A percentile compares a stretch with the other conserved stretches of the same genome.
Conservation (phyloP, 768 basidiomycete species). For the Sporobolomyces roseus region DNA sequence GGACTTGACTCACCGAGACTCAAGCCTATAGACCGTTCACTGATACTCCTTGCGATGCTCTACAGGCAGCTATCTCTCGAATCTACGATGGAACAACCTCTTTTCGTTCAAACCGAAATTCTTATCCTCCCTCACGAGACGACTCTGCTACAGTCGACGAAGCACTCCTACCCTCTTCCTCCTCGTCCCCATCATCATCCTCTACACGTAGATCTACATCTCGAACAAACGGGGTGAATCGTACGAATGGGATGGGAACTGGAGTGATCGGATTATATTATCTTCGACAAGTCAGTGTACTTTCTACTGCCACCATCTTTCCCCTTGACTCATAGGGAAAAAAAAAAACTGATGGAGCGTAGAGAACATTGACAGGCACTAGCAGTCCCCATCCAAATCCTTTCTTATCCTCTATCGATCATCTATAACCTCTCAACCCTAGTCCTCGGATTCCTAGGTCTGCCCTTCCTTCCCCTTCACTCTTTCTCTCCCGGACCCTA, state of each 20-base stretch:
- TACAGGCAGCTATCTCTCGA: slow-evolving; percentile 32
- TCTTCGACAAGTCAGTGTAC: slow-evolving; percentile 26
- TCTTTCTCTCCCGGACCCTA: background rate
- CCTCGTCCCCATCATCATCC: background rate
- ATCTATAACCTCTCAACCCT: slow-evolving; percentile 23
- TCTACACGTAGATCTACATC: too few species aligned
- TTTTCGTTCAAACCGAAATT: too few species aligned
- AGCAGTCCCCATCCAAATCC: slow-evolving; percentile 15
- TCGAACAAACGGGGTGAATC: background rate
- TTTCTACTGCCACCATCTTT: background rate
- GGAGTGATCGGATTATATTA: slow-evolving; percentile 17
- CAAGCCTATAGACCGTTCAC: too few species aligned
- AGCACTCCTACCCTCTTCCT: background rate
- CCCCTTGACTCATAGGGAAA: background rate
- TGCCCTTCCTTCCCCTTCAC: background rate
- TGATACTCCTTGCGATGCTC: too few species aligned
- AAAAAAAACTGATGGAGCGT: background rate
- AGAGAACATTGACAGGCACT: background rate
- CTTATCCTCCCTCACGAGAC: background rate
- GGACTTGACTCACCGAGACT: too few species aligned
- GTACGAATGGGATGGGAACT: slow-evolving; percentile 13
- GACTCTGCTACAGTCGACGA: background rate
- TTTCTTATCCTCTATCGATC: slow-evolving; percentile 21
- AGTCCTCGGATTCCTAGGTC: slow-evolving; percentile 19
- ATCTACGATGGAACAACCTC: slow-evolving; percentile 29